A percentile compares a stretch with the other conserved stretches of the same genome.
Conservation (phyloP, 2,329 filamentous ascomycete genomes). For the Exophiala aquamarina region DNA sequence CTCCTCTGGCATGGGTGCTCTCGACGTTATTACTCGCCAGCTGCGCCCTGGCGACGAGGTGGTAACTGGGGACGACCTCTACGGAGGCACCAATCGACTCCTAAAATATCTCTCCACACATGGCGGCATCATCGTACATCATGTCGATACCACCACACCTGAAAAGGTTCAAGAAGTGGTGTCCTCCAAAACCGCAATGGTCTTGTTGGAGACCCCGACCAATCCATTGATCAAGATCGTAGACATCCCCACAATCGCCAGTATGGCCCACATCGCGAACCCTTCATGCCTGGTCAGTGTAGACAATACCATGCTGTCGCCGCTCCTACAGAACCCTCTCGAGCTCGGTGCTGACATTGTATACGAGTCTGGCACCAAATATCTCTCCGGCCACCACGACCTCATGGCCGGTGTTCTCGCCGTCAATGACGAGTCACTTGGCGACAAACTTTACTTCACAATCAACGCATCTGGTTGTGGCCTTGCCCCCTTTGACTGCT, state of each 20-base stretch:
- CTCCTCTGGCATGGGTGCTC: conserved; percentile 93
- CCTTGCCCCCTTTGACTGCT: conserved; percentile 91
- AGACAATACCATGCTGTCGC: conserved; percentile 98
- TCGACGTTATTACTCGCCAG: conserved; percentile 92
- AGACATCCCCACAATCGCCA: conserved; percentile 79
- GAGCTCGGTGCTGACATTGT: conserved; percentile 94
- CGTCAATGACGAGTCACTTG: conserved; percentile 76
- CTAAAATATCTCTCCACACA: conserved; percentile 89
- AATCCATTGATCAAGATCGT: conserved; percentile 98
- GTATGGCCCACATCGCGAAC: conserved; percentile 73
- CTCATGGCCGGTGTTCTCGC: conserved; percentile 98
- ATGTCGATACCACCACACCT: conserved; percentile 87
- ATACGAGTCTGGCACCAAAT: conserved; percentile 97
- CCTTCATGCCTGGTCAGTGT: conserved; percentile 80
- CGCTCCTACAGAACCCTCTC: conserved; percentile 88
- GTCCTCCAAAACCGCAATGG: conserved; percentile 84
- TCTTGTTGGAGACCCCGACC: conserved; percentile 92
- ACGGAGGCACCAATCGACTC: conserved; percentile 90
- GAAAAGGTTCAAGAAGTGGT: conserved; percentile 69
- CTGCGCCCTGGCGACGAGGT: conserved; percentile 93
- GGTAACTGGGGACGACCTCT: conserved; percentile 93
- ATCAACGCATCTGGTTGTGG: conserved; percentile 97
- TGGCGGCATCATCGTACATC: conserved; percentile 88
- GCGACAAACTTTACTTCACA: conserved; percentile 90
- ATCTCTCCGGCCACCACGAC: conserved; percentile 95